Evolutionary conservation across 495 filamentous ascomycete species (phyloP).

Genomic region (Penicillium ucsense): DNA sequence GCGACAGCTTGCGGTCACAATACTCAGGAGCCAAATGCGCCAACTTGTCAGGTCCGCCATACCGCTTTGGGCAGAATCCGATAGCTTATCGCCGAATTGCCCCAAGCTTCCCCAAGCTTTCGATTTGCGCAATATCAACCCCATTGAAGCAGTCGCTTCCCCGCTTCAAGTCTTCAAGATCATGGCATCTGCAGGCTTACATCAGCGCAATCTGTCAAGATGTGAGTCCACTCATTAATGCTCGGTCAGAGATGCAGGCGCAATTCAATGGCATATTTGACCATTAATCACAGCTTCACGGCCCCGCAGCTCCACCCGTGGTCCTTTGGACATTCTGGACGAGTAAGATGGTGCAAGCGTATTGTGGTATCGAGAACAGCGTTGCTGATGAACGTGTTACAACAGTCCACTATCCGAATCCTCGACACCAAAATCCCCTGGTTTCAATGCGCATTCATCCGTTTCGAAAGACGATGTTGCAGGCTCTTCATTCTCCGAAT

Average conservation of each 20-base stretch:
- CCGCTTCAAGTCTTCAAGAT: too few relatives aligned
- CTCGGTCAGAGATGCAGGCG: too few relatives aligned
- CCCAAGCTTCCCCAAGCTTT: background rate
- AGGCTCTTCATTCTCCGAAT: slow-evolving; percentile 20
- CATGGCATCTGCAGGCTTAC: slow-evolving; percentile 21
- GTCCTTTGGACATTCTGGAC: slow-evolving; percentile 39
- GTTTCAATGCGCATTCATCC: slow-evolving; percentile 4
- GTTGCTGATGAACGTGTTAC: slow-evolving; percentile 5
- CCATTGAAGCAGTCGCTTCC: too few relatives aligned
- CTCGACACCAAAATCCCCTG: slow-evolving; percentile 5
- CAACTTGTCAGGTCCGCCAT: slow-evolving; percentile 20
- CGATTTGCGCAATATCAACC: too few relatives aligned
- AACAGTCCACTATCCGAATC: slow-evolving; percentile 17
- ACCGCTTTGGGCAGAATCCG: slow-evolving; percentile 23
- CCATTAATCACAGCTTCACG: slow-evolving; percentile 26
- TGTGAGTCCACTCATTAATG: slow-evolving; percentile 16
- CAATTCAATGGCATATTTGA: slow-evolving; percentile 3
- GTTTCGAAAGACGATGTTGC: slow-evolving; percentile 12
- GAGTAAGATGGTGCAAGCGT: slow-evolving; percentile 25
- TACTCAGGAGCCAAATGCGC: slow-evolving; percentile 10
- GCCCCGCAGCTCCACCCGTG: slow-evolving; percentile 43
- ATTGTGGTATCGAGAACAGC: too few relatives aligned
- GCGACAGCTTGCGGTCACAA: slow-evolving; percentile 16
- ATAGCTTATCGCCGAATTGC: slow-evolving; percentile 14
- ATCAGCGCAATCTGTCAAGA: slow-evolving; percentile 29